phyloP scores from a whole-genome alignment of 768 basidiomycete genomes.

The Cyclocybe cylindracea region DNA sequence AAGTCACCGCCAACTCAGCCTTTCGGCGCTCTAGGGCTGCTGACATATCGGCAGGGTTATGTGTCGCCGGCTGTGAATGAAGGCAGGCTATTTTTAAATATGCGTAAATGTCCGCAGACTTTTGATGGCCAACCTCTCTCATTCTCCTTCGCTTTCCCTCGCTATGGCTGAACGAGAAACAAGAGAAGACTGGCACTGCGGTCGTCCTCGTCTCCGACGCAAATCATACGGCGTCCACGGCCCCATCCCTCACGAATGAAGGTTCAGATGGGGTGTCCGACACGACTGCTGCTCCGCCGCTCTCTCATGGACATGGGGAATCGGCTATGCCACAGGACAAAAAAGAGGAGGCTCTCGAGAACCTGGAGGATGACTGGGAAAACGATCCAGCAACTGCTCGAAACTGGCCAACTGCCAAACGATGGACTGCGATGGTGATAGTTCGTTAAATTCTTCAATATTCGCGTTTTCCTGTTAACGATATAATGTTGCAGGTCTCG shows the following conservation, averaged over 20 bases:
- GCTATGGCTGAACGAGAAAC: no score
- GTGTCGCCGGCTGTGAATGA: no score
- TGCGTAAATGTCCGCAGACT: no score
- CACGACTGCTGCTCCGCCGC: background rate
- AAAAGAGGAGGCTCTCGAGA: constrained; percentile 29
- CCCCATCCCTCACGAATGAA: constrained; percentile 7
- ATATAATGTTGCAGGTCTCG: constrained; percentile 32
- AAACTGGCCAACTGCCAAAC: constrained; percentile 58
- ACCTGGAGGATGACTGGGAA: constrained; percentile 54
- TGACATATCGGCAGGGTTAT: no score
- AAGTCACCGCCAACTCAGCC: no score
- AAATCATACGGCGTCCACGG: background rate
- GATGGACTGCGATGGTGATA: constrained; percentile 55
- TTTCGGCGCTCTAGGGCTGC: no score
- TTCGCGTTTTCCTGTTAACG: background rate
- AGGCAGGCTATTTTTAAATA: no score
- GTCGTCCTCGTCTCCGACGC: no score
- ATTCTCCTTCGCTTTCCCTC: no score
- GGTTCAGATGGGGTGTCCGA: constrained; percentile 1
- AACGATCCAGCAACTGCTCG: constrained; percentile 57
- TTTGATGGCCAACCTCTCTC: no score
- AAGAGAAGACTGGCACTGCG: no score
- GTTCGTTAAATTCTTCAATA: constrained; percentile 35
- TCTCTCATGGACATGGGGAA: constrained; percentile 31
- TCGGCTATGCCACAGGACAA: constrained; percentile 40